Percentiles rank a stretch among this genome's conserved stretches.
Conservation (phyloP, 164 flowering plant genomes). For the Vitis amurensis region DNA sequence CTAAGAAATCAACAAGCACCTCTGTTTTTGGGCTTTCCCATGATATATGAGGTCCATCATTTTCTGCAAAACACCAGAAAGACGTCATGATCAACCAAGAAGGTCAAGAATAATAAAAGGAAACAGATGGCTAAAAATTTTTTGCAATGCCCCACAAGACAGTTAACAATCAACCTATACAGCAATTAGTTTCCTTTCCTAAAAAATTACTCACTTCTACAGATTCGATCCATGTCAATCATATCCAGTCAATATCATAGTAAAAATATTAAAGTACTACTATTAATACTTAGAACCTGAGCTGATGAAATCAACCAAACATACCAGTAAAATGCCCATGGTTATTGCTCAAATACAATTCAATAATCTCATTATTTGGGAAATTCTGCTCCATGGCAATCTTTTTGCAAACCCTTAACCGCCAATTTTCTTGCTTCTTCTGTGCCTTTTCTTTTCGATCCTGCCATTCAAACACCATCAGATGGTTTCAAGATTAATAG, state of each 20-base stretch:
- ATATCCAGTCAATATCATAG: not conserved
- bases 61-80: constrained; percentile 29
- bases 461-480: constrained; percentile 35
- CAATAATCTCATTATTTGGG: constrained; percentile 69
- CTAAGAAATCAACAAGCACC: constrained; percentile 67
- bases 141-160: not conserved
- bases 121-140: not conserved
- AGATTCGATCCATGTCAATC: too few species aligned
- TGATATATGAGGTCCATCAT: constrained; percentile 38
- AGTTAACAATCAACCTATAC: not conserved
- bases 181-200: too few species aligned
- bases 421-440: constrained; percentile 66
- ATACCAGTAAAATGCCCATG: constrained; percentile 48
- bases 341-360: constrained; percentile 57
- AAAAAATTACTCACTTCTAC: too few species aligned
- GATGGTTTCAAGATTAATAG: not conserved
- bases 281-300: not conserved
- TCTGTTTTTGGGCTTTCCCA: constrained; percentile 71
- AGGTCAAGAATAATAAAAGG: not conserved
- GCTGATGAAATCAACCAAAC: constrained; percentile 2
- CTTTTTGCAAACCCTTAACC: constrained; percentile 56
- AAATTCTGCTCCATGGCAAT: constrained; percentile 63
- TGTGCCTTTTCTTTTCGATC: constrained; percentile 46
- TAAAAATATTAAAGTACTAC: not conserved
- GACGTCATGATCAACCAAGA: constrained; percentile 9